A percentile compares a stretch with the other conserved stretches of the same genome.
Evolutionary conservation across 306 rosid species (phyloP).

Genomic region (Bauhinia variegata): DNA sequence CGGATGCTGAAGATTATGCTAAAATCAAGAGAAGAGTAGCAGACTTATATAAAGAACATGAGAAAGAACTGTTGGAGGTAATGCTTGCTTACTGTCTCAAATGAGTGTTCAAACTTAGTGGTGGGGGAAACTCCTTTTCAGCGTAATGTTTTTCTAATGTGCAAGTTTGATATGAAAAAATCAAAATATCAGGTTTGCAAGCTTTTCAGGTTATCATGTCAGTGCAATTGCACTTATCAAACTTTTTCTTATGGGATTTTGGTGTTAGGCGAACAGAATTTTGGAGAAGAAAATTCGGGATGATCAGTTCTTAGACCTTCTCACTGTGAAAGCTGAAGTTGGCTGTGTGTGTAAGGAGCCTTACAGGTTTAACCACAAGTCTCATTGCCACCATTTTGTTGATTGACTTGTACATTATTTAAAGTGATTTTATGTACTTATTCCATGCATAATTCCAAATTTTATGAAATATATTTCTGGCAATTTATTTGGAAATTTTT

Average conservation of each 20-base stretch:
- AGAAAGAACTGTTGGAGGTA: conserved; percentile 94
- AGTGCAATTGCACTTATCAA: conserved; percentile 40
- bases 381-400: conserved; percentile 35
- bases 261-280: conserved; percentile 80
- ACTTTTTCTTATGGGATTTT: conserved; percentile 35
- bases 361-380: conserved; percentile 67
- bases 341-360: conserved; percentile 90
- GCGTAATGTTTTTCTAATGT: conserved; percentile 20
- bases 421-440: conserved; percentile 22
- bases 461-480: conserved; percentile 18
- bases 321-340: conserved; percentile 80
- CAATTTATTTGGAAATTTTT: conserved; percentile 33
- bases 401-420: conserved; percentile 22
- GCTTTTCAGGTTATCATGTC: conserved; percentile 26
- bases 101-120: conserved; percentile 22
- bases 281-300: conserved; percentile 82
- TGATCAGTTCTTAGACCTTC: conserved; percentile 89
- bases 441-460: conserved; percentile 18
- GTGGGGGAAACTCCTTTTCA: conserved; percentile 20
- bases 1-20: conserved; percentile 92
- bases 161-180: conserved; percentile 8
- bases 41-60: conserved; percentile 83
- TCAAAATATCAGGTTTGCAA: conserved; percentile 6
- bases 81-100: conserved; percentile 30
- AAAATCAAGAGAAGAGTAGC: conserved; percentile 87